phyloP scores from a whole-genome alignment of 2,329 filamentous ascomycete genomes.

The Curvularia hawaiiensis region DNA sequence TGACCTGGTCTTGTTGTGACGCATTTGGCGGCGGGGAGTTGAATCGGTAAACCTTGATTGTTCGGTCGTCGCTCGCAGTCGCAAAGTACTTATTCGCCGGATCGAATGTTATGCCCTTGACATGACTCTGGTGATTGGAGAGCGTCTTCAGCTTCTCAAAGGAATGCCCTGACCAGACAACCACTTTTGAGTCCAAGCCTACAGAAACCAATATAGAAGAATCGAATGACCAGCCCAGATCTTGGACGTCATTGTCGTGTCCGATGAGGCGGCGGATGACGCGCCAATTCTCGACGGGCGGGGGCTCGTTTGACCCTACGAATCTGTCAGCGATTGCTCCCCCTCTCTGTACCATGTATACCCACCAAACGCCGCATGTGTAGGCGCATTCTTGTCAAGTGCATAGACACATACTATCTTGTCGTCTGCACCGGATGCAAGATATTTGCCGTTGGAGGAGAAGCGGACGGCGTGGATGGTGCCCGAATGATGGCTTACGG shows the following conservation, averaged over 20 bases:
- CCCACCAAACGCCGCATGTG: constrained; percentile 78
- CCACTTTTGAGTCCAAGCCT: constrained; percentile 94
- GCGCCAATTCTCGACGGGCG: constrained; percentile 97
- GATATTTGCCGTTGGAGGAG: constrained; percentile 91
- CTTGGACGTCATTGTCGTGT: constrained; percentile 98
- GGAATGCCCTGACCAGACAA: constrained; percentile 97
- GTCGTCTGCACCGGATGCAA: constrained; percentile 96
- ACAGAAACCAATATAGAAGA: constrained; percentile 96
- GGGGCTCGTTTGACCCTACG: constrained; percentile 80
- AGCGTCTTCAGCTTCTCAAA: constrained; percentile 98
- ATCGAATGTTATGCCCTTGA: constrained; percentile 98
- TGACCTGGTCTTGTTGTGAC: constrained; percentile 91
- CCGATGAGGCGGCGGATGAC: constrained; percentile 91
- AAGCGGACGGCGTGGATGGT: constrained; percentile 98
- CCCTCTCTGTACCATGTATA: constrained; percentile 12
- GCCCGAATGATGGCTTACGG: constrained; percentile 97
- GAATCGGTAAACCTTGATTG: constrained; percentile 96
- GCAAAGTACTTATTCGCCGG: constrained; percentile 99
- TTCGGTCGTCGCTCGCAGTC: constrained; percentile 94
- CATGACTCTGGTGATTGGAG: constrained; percentile 91
- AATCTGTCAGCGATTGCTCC: constrained; percentile 19
- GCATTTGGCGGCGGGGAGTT: constrained; percentile 86
- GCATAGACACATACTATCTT: constrained; percentile 98
- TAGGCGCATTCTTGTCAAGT: constrained; percentile 79
- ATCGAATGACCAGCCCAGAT: constrained; percentile 95